Evolutionary conservation across 495 filamentous ascomycete genomes (phyloP).

Genomic region (Podospora anserina): DNA sequence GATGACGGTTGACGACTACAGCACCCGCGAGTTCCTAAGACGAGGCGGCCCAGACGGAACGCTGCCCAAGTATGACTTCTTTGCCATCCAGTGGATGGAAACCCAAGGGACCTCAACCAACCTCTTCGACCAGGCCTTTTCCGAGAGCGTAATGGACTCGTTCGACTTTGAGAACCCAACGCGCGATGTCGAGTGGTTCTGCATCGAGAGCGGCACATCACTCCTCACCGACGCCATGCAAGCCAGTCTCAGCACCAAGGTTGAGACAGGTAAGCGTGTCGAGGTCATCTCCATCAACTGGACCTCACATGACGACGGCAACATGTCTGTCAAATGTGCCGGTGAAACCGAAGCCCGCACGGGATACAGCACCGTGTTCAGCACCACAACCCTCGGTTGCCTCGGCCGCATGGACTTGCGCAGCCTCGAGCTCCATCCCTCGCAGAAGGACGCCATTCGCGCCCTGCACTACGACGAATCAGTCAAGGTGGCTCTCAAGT

Average conservation of each 20-base stretch:
- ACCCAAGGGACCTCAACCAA: constrained; percentile 7
- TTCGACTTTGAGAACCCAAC: constrained; percentile 30
- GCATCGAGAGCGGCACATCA: constrained; percentile 25
- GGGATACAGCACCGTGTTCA: constrained; percentile 31
- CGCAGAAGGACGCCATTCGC: constrained; percentile 24
- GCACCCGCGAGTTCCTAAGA: not conserved
- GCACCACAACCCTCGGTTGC: constrained; percentile 30
- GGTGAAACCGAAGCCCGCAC: not conserved
- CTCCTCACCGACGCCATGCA: constrained; percentile 15
- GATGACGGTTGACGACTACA: constrained; percentile 4
- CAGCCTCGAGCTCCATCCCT: constrained; percentile 18
- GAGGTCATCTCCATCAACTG: not conserved
- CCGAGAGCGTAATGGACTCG: constrained; percentile 35
- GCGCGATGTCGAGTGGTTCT: constrained; percentile 10
- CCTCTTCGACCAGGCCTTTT: constrained; percentile 33
- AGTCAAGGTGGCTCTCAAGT: constrained; percentile 37
- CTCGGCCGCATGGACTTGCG: constrained; percentile 31
- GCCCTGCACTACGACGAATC: constrained; percentile 31
- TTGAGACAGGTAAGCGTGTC: not conserved
- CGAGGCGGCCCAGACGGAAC: not conserved
- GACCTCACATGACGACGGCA: not conserved
- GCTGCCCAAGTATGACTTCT: not conserved
- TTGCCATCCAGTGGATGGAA: constrained; percentile 3
- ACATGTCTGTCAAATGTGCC: not conserved
- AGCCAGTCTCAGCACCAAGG: no score